phyloP scores from a whole-genome alignment of 2,329 filamentous ascomycete genomes.

The Dendryphion nanum region DNA sequence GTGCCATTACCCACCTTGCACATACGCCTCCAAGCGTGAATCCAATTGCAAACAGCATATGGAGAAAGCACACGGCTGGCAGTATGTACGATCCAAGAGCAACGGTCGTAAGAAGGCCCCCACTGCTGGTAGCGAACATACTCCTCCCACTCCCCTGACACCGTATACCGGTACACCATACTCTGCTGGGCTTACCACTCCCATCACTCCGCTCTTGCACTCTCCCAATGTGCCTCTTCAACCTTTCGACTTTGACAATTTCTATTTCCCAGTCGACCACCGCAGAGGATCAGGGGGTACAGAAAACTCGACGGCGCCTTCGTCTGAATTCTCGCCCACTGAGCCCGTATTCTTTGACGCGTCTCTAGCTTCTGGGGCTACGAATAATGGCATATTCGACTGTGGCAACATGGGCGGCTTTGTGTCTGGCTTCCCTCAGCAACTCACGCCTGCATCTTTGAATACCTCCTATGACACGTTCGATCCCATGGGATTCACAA shows the following conservation, averaged over 20 bases:
- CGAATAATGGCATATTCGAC: constrained; percentile 60
- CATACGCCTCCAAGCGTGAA: constrained; percentile 92
- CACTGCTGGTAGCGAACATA: constrained; percentile 22
- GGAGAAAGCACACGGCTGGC: constrained; percentile 93
- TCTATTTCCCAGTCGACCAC: constrained; percentile 33
- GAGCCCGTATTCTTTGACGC: constrained; percentile 53
- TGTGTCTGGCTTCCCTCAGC: constrained; percentile 53
- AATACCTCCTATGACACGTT: constrained; percentile 37
- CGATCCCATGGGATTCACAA: constrained; percentile 38
- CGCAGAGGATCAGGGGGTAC: constrained; percentile 39
- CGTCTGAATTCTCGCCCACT: constrained; percentile 45
- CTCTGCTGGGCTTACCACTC: constrained; percentile 36
- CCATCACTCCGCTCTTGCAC: constrained; percentile 38
- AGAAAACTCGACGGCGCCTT: constrained; percentile 34
- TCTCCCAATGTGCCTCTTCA: constrained; percentile 42
- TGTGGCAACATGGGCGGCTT: constrained; percentile 62
- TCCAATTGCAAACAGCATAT: constrained; percentile 98
- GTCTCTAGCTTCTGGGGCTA: too few species aligned
- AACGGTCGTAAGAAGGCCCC: constrained; percentile 58
- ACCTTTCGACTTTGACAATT: constrained; percentile 27
- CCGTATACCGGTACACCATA: constrained; percentile 36
- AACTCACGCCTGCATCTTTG: constrained; percentile 50
- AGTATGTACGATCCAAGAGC: constrained; percentile 89
- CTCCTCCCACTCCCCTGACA: constrained; percentile 35
- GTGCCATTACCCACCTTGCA: constrained; percentile 80